Base-by-base conservation (phyloP, 1,284 basidiomycete species). In the Termitomyces sp. region DNA sequence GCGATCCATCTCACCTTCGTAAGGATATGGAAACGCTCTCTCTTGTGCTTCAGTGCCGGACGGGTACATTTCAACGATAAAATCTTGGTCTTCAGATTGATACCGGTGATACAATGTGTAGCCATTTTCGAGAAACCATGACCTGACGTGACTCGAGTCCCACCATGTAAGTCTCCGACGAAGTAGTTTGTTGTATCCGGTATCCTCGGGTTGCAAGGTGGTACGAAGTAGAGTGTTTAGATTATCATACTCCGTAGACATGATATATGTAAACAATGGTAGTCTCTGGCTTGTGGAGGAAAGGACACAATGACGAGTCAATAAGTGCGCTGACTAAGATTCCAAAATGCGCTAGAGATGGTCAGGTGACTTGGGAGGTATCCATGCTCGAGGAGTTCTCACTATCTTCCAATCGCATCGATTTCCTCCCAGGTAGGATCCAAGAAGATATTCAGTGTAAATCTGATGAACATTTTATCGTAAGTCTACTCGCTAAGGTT, bases 191-290 rank as follows among this genome's bases (percentile, higher is more conserved):
- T 40, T 21, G 10, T 28, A 50, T 43, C 21, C 50, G 7, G 24
- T 5, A 26, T 50, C 48, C 2, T 13, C 19, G 17, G 21, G 21
- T 9, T 15, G 7, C 24, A 49, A n/a, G 13, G n/a, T 24, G 6
- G n/a, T 39, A 24, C 24, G 33, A 24, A 49, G 47, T 3, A 49
- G 15, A 38, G 47, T 24, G 36, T 39, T 19, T 4, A 49, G 21
- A 77, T 80, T 15, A 15, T 15, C 34, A 24, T 24, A 24, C 24
- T 24, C 24, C 24, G 24, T 2, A 24, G 24, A 5, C 24, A 24
- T 24, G 24, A 24, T 24, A 24, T 24, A 5, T 24, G 24, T 24
- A 5, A 24, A 5, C 24, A 24, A 24, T 24, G 24, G 5, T 24
- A 24, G 24, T 24, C 24, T 24, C 24, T 24, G 24, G 24, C 24